Evolutionary conservation across 208 protist species (phyloP).

Genomic region (Angomonas deanei): DNA sequence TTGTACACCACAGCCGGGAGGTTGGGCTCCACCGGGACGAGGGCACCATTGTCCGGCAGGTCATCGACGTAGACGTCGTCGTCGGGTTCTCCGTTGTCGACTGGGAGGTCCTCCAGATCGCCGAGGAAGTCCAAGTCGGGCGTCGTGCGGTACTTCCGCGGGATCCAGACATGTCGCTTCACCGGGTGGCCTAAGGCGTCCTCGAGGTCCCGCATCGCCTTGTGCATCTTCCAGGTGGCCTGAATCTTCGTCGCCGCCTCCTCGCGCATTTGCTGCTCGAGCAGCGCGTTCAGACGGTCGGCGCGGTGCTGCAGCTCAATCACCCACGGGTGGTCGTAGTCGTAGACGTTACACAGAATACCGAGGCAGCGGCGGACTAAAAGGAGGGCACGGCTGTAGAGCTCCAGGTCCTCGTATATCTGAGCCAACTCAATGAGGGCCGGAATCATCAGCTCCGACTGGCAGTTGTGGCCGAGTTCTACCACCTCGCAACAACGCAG

Average conservation of each 20-base stretch:
- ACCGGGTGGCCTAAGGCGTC: slow-evolving; percentile 52
- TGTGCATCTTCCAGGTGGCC: slow-evolving; percentile 77
- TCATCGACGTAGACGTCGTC: slow-evolving; percentile 6
- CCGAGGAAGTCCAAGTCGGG: slow-evolving; percentile 47
- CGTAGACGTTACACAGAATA: slow-evolving; percentile 78
- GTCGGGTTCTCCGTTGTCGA: background rate
- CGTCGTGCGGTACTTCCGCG: slow-evolving; percentile 28
- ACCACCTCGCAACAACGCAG: slow-evolving; percentile 84
- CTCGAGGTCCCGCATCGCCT: slow-evolving; percentile 57
- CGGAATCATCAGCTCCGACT: slow-evolving; percentile 83
- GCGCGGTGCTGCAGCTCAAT: slow-evolving; percentile 57
- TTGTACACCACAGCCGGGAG: slow-evolving; percentile 22
- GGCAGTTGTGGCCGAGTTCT: slow-evolving; percentile 68
- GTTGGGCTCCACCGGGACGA: background rate
- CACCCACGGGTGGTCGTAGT: slow-evolving; percentile 85
- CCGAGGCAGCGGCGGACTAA: slow-evolving; percentile 78
- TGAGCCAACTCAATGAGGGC: slow-evolving; percentile 66
- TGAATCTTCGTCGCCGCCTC: slow-evolving; percentile 77
- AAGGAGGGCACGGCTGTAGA: slow-evolving; percentile 74
- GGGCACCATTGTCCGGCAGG: background rate
- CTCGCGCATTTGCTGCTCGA: slow-evolving; percentile 38
- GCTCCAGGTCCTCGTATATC: slow-evolving; percentile 75
- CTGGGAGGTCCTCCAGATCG: slow-evolving; percentile 27
- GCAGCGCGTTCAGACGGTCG: slow-evolving; percentile 34
- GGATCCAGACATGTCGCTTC: slow-evolving; percentile 58